A percentile compares a stretch with the other conserved stretches of the same genome.
phyloP scores from a whole-genome alignment of 2,329 filamentous ascomycete genomes.

The Ramichloridium luteum region DNA sequence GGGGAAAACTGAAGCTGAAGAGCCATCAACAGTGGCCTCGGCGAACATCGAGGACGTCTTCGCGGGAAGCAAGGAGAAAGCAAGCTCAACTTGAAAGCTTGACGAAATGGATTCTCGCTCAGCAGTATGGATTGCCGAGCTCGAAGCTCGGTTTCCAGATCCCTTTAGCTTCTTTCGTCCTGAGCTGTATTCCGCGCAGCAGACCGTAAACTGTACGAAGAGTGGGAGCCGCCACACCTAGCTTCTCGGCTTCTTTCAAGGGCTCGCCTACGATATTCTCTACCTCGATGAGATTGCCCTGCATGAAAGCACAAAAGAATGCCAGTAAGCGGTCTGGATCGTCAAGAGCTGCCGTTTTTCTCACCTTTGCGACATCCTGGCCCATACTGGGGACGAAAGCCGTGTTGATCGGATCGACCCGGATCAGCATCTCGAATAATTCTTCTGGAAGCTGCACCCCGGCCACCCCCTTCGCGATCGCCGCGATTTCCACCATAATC shows the following conservation, averaged over 20 bases:
- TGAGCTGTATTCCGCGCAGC: slow-evolving; percentile 37
- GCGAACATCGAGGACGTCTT: too few relatives aligned
- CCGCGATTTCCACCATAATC: slow-evolving; percentile 42
- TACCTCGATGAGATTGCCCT: slow-evolving; percentile 44
- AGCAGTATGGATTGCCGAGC: slow-evolving; percentile 12
- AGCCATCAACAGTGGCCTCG: too few relatives aligned
- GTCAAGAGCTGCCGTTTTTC: neutral
- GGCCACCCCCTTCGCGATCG: slow-evolving; percentile 33
- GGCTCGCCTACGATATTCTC: slow-evolving; percentile 47
- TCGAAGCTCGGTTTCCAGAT: slow-evolving; percentile 19
- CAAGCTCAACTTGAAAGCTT: too few relatives aligned
- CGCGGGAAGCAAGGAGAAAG: too few relatives aligned
- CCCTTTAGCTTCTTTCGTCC: slow-evolving; percentile 35
- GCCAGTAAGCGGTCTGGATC: too few relatives aligned
- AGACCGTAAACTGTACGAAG: slow-evolving; percentile 38
- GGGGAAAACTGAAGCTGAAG: too few relatives aligned
- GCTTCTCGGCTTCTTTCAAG: slow-evolving; percentile 37
- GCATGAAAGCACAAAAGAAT: slow-evolving; percentile 14
- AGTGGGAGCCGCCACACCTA: slow-evolving; percentile 40
- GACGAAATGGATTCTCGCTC: too few relatives aligned
- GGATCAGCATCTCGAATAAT: slow-evolving; percentile 35
- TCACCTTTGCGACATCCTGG: slow-evolving; percentile 39
- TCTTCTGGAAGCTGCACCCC: slow-evolving; percentile 34
- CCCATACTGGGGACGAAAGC: slow-evolving; percentile 44
- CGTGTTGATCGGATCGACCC: slow-evolving; percentile 37